A percentile compares a stretch with the other conserved stretches of the same genome.
Conservation (phyloP, 78 protist species). For the Dictyostelium brefeldianum region DNA sequence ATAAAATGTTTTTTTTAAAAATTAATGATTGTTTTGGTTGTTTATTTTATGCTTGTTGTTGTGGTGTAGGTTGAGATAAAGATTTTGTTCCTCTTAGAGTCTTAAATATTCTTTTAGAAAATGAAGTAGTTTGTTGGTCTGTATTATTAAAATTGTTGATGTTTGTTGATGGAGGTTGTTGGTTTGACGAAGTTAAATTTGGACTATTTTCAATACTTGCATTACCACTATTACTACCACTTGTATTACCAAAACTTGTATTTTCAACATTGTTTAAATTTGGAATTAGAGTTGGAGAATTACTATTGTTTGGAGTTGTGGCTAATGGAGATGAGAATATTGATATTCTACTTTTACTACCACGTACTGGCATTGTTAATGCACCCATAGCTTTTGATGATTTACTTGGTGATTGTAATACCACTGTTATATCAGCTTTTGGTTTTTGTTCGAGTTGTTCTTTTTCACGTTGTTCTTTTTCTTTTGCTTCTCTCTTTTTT, state of each 20-base stretch:
- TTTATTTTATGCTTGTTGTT: neutral
- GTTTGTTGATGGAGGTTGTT: too few species aligned
- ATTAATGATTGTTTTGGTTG: too few species aligned
- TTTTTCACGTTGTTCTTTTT: conserved; percentile 20
- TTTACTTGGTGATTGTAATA: conserved; percentile 28
- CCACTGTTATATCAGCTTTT: conserved; percentile 53
- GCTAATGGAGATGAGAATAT: conserved; percentile 43
- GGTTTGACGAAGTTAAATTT: conserved; percentile 1
- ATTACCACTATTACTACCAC: conserved; percentile 6
- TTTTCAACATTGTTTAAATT: neutral
- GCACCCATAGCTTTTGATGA: conserved; percentile 24
- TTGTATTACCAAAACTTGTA: neutral
- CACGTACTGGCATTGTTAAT: conserved; percentile 44
- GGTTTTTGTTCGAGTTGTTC: conserved; percentile 23
- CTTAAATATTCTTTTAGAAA: conserved; percentile 25
- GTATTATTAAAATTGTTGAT: neutral
- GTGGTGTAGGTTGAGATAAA: neutral
- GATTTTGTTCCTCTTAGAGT: neutral
- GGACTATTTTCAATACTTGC: neutral
- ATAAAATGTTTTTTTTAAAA: too few species aligned
- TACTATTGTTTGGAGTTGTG: neutral
- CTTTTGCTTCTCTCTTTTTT: conserved; percentile 28
- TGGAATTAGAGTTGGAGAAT: neutral
- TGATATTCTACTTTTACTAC: conserved; percentile 55
- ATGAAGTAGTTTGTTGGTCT: neutral